phyloP scores from a whole-genome alignment of 2,329 filamentous ascomycete species.

The Diatrype stigma region DNA sequence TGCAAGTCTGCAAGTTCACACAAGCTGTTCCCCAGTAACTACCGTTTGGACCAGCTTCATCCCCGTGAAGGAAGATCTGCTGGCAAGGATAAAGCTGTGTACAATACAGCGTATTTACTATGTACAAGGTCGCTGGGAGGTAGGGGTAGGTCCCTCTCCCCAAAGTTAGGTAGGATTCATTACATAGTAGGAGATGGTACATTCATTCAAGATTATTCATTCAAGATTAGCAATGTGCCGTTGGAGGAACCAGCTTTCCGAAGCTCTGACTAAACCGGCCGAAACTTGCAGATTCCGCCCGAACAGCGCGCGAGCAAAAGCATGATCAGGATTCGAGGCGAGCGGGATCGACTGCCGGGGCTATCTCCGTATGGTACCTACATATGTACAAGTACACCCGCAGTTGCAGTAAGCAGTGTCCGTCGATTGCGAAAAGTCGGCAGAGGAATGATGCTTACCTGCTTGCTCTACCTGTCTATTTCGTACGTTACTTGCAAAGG shows the following conservation, averaged over 20 bases:
- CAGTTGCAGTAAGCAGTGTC: neutral
- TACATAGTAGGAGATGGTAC: too few species aligned
- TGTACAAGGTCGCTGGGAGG: neutral
- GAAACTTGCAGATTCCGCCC: neutral
- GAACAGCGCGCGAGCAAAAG: too few species aligned
- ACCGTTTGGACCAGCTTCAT: neutral
- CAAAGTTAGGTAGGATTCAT: too few species aligned
- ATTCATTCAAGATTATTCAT: too few species aligned
- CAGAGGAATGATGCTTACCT: too few species aligned
- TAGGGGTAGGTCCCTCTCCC: too few species aligned
- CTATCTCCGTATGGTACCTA: neutral
- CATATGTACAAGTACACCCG: neutral
- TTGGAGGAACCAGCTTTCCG: too few species aligned
- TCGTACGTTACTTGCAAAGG: neutral
- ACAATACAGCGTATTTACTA: neutral
- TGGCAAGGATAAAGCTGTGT: neutral
- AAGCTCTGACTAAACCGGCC: neutral
- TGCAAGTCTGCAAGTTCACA: too few species aligned
- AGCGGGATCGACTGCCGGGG: neutral
- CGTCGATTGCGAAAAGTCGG: too few species aligned
- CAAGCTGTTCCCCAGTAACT: neutral
- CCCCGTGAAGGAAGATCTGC: neutral
- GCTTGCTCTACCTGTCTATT: too few species aligned
- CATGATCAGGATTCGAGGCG: constrained; percentile 1
- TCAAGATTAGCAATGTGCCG: too few species aligned